Evolutionary conservation across 805 yeast genomes (phyloP), one percentile per base, ranked within the genome.

Genomic region (Yarrowia keelungensis): DNA sequence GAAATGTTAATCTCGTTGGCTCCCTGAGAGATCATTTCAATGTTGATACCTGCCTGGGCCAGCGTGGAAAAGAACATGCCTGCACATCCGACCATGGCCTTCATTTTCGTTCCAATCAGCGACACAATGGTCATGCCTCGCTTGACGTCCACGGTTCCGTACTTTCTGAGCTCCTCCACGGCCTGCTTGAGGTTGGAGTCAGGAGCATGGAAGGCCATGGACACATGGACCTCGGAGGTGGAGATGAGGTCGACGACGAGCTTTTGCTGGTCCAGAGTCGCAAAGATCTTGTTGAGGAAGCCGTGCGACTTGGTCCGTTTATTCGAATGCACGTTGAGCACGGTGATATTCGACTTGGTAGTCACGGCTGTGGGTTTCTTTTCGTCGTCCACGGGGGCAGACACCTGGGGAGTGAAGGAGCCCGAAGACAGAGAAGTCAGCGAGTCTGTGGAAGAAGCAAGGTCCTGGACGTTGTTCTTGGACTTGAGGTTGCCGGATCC

Each of bases 11-110:
- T 95, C 80, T 95, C 99, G 76, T 94, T 94, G 19, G 98, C 97
- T 74, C 99, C 99, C 83, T 95, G 99, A 69, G 92, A 86, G 79
- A 95, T 95, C 99, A 95, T 95, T 79, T 95, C 99, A 74, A 95
- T 92, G 80, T 95, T 95, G 76, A 95, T 89, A 56, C 86, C 85
- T 75, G 94, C 96, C 75, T 91, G 93, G 8, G 98, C 98, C 73
- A 95, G 82, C 1, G 96, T 91, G 74, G 92, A 88, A 81, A 95
- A 95, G 97, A 94, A 94, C 73, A 92, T 89, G 58, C 98, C 97
- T 0, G 99, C 99, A 76, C 92, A 93, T 76, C 99, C 99, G 70
- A 95, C 91, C 77, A 89, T 86, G 77, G 93, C 97, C 76, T 92
- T 92, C 98, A 95, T 94, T 78, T 94, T 97, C 76, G 91, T 92